These are phyloP conservation scores for Royoungia palumana DNA, from an alignment of 768 basidiomycete species.

Conservation along the genomic window DNA sequence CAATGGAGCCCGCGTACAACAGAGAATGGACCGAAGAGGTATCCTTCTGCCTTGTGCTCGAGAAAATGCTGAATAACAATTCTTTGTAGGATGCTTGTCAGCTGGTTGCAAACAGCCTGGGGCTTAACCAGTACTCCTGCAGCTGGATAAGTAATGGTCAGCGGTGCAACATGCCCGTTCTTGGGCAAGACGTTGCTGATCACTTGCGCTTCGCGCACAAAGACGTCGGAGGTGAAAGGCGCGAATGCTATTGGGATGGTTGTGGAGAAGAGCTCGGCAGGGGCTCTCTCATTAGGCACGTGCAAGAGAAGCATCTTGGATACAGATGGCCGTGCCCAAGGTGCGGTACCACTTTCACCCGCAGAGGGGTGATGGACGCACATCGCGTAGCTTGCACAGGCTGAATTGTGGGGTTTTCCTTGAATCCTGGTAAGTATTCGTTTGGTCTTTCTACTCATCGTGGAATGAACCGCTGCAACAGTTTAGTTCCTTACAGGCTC, in stretches of 20 bases:
- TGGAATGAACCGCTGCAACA: too few relatives aligned
- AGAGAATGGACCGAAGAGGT: too few relatives aligned
- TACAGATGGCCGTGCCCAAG: conserved; percentile 23
- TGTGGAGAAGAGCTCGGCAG: conserved; percentile 17
- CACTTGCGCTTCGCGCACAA: conserved; percentile 17
- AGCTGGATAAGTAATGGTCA: conserved; percentile 12
- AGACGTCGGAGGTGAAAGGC: neutral
- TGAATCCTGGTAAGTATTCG: too few relatives aligned
- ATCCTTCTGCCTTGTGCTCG: too few relatives aligned
- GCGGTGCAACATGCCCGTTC: conserved; percentile 6
- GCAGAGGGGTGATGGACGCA: conserved; percentile 15
- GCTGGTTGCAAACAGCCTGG: conserved; percentile 6
- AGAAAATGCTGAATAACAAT: too few relatives aligned
- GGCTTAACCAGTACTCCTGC: conserved; percentile 4
- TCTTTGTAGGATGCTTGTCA: conserved; percentile 10
- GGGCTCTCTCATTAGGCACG: conserved; percentile 18
- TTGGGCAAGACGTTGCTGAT: conserved; percentile 13
- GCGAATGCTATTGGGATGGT: conserved; percentile 14
- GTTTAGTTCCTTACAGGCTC: too few relatives aligned
- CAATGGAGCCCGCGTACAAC: too few relatives aligned
- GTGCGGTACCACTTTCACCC: conserved; percentile 18
- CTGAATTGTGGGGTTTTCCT: neutral
- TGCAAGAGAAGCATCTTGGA: conserved; percentile 25
- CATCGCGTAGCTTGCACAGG: conserved; percentile 14
- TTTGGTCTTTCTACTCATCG: too few relatives aligned